Evolutionary conservation across 2,329 filamentous ascomycete genomes (phyloP), one percentile per base, ranked within the genome.

Genomic region (Phyllosticta paracitricarpa): DNA sequence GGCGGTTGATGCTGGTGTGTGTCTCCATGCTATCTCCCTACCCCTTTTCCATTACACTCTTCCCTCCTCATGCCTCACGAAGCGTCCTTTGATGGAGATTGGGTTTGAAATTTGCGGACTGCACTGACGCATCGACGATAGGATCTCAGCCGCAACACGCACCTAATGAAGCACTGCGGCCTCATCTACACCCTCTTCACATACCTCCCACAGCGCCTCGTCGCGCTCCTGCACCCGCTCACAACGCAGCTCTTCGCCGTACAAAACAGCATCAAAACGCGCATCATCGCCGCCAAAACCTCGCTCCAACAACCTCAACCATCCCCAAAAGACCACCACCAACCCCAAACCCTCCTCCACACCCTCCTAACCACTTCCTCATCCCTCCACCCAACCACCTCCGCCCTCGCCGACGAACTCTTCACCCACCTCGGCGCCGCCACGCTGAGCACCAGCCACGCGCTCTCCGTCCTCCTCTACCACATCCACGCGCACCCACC

Each of bases 351-450:
- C 9, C 28, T 30, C 9, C 35, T 17, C 4, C 35, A 40, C 19
- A 22, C 19, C 19, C 19, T 22, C 19, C 19, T 22, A 22, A 22
- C 19, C 57, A 24, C 3, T 51, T 19, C 56, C 68, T 9, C 65
- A 65, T 1, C 40, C 57, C 14, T 25, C 61, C 35, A 25, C 65
- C 65, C 51, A 25, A 58, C 26, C 57, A 63, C 1, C 14, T 33
- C 35, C 10, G 72, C 73, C 1, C 71, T 76, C 19, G 69, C 68
- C 17, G 73, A 75, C 54, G 74, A 76, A 67, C 73, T 70, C 7
- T 68, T 73, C 28, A 74, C 73, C 28, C 67, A 76, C 33, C 64
- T 76, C 14, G 74, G 72, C 25, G 74, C 73, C 57, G 74, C 73
- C 58, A 73, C 75, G 6, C 72, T 74, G 61, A 76, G 73, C 2